Evolutionary conservation across 116 monocot species (phyloP).

Genomic region (Phalaenopsis hybrid): DNA sequence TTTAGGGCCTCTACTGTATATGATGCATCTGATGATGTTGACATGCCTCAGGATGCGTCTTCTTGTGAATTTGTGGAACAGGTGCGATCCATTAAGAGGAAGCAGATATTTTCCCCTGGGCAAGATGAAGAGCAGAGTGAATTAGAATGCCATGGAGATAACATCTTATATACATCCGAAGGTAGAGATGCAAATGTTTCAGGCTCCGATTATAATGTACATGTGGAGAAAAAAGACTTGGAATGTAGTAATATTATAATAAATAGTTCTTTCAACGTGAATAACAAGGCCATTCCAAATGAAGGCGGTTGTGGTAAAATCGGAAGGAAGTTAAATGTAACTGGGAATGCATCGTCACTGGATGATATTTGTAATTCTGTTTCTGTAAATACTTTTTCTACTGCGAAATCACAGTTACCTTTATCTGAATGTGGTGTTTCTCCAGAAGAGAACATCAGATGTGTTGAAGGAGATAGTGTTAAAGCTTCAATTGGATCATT

Average conservation of each 20-base stretch:
- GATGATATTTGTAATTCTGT: too few relatives aligned
- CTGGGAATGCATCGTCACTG: too few relatives aligned
- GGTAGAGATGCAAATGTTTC: slow-evolving; percentile 18
- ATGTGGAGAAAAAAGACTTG: too few relatives aligned
- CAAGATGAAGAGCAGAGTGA: slow-evolving; percentile 12
- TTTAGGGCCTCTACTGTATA: slow-evolving; percentile 8
- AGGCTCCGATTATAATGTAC: not conserved
- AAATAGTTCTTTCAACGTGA: too few relatives aligned
- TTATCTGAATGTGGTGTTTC: too few relatives aligned
- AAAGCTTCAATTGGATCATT: not conserved
- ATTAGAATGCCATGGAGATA: slow-evolving; percentile 35
- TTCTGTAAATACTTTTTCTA: too few relatives aligned
- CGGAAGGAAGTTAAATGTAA: too few relatives aligned
- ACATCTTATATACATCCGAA: slow-evolving; percentile 27
- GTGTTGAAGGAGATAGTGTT: not conserved
- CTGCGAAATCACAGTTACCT: too few relatives aligned
- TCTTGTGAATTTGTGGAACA: slow-evolving; percentile 15
- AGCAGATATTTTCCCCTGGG: not conserved
- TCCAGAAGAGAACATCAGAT: not conserved
- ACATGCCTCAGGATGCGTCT: slow-evolving; percentile 27
- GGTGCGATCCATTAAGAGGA: not conserved
- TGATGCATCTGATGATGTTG: slow-evolving; percentile 52
- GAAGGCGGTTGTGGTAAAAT: too few relatives aligned
- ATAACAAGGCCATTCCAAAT: too few relatives aligned
- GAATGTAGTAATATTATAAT: too few relatives aligned